These are phyloP conservation scores for Plectosphaerella sp. DNA, from an alignment of 2,329 filamentous ascomycete genomes.

Conservation along the genomic window DNA sequence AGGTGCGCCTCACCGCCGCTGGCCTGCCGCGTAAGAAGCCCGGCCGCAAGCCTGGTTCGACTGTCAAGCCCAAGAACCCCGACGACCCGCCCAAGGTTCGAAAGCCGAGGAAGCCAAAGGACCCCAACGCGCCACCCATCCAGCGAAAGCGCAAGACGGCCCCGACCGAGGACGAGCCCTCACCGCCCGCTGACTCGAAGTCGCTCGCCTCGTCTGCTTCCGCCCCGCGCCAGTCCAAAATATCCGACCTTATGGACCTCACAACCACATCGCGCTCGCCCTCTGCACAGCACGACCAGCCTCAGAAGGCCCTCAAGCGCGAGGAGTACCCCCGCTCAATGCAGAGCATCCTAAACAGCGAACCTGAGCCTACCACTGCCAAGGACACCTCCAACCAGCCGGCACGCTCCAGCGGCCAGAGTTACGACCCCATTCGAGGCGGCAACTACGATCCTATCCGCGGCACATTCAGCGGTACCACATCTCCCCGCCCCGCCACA, in stretches of 20 bases:
- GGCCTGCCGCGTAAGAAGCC: conserved; percentile 60
- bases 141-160: conserved; percentile 52
- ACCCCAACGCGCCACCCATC: conserved; percentile 52
- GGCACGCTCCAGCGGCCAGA: conserved; percentile 67
- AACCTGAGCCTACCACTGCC: conserved; percentile 36
- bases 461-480: conserved; percentile 31
- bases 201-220: conserved; percentile 24
- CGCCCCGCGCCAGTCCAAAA: conserved; percentile 30
- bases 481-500: conserved; percentile 44
- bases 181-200: conserved; percentile 26
- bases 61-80: conserved; percentile 37
- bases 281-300: conserved; percentile 23
- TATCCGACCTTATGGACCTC: conserved; percentile 30
- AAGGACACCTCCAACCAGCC: conserved; percentile 36
- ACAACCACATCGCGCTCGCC: conserved; percentile 8
- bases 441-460: conserved; percentile 65
- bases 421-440: conserved; percentile 88
- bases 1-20: conserved; percentile 43
- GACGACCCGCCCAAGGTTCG: conserved; percentile 45
- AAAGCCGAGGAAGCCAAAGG: conserved; percentile 52
- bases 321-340: conserved; percentile 48
- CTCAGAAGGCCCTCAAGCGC: conserved; percentile 46
- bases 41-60: conserved; percentile 59
- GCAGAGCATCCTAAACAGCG: conserved; percentile 53
- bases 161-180: conserved; percentile 28